A percentile compares a stretch with the other conserved stretches of the same genome.
Evolutionary conservation across 805 yeast genomes (phyloP).

Genomic region (Debaryomyces castellii): DNA sequence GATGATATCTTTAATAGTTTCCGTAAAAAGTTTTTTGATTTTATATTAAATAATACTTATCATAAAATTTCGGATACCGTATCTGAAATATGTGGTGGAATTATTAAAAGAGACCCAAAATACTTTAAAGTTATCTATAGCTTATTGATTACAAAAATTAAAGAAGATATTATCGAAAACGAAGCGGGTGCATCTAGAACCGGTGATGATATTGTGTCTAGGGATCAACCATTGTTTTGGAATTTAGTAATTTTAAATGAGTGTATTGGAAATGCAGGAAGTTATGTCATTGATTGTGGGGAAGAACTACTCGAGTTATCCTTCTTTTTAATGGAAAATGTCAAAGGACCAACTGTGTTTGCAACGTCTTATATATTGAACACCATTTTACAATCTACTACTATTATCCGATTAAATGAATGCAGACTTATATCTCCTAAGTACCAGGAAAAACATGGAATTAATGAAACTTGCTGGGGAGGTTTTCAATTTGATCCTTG

Average conservation of each 20-base stretch:
- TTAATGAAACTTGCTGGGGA: slow-evolving; percentile 68
- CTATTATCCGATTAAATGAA: slow-evolving; percentile 60
- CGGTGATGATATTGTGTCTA: slow-evolving; percentile 64
- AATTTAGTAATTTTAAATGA: slow-evolving; percentile 69
- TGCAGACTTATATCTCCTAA: slow-evolving; percentile 51
- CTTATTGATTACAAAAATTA: slow-evolving; percentile 51
- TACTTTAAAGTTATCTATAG: slow-evolving; percentile 43
- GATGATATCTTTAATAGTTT: slow-evolving; percentile 51
- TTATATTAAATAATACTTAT: slow-evolving; percentile 57
- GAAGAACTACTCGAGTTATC: slow-evolving; percentile 50
- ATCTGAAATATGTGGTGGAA: slow-evolving; percentile 69
- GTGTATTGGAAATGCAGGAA: slow-evolving; percentile 66
- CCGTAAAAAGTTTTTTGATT: slow-evolving; percentile 50
- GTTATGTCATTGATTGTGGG: slow-evolving; percentile 41
- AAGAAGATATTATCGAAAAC: slow-evolving; percentile 68
- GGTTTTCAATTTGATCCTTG: slow-evolving; percentile 58
- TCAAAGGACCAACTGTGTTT: slow-evolving; percentile 67
- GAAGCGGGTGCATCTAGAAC: slow-evolving; percentile 78
- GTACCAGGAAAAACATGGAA: slow-evolving; percentile 34
- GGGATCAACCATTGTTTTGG: slow-evolving; percentile 77
- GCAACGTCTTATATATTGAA: slow-evolving; percentile 63
- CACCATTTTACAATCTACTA: slow-evolving; percentile 61
- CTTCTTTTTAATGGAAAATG: slow-evolving; percentile 40
- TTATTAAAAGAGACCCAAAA: slow-evolving; percentile 64
- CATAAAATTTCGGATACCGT: slow-evolving; percentile 64